Conservation (phyloP, 306 rosid species). For the Dryas drummondii region DNA sequence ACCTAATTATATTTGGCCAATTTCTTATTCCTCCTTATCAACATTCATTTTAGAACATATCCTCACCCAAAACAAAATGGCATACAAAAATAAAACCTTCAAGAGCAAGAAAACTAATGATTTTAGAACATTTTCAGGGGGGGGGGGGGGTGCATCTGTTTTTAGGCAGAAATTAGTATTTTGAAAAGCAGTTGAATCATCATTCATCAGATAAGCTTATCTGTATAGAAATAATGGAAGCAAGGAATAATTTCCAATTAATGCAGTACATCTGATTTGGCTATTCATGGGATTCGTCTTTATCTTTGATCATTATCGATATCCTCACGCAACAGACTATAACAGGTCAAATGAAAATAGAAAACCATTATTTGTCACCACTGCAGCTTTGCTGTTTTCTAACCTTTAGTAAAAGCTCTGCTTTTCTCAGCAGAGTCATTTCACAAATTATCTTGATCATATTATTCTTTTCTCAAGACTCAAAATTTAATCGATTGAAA, state of each 20-base stretch:
- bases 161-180: neutral
- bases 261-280: conserved; percentile 19
- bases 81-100: neutral
- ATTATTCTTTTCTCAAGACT: neutral
- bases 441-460: neutral
- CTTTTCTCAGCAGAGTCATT: conserved; percentile 3
- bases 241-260: conserved; percentile 29
- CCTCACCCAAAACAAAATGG: neutral
- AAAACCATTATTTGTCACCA: conserved; percentile 4
- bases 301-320: conserved; percentile 28
- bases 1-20: conserved; percentile 10
- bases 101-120: neutral
- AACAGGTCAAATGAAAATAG: conserved; percentile 1
- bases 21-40: conserved; percentile 1
- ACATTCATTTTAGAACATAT: conserved; percentile 5
- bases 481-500: neutral
- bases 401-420: conserved; percentile 11
- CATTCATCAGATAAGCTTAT: conserved; percentile 3
- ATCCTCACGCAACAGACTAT: conserved; percentile 16
- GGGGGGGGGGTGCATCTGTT: neutral
- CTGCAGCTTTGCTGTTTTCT: neutral
- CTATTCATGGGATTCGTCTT: conserved; percentile 28
- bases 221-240: neutral
- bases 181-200: conserved; percentile 2
- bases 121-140: neutral